A percentile compares a stretch with the other conserved stretches of the same genome.
Conservation (phyloP, 106 monocot species). For the Dioscorea dumetorum region DNA sequence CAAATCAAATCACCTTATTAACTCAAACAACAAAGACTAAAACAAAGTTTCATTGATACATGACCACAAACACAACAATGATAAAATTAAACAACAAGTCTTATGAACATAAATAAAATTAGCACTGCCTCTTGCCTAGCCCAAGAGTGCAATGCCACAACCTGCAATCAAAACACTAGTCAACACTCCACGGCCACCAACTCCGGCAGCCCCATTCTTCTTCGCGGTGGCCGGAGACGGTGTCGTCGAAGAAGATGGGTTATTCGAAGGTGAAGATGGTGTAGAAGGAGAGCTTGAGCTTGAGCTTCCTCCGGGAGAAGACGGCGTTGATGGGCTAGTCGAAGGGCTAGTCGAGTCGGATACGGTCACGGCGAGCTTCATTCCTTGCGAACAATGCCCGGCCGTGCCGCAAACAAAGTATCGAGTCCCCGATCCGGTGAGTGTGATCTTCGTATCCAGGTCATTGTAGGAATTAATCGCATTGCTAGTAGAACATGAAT, state of each 20-base stretch:
- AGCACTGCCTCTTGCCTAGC: constrained; percentile 54
- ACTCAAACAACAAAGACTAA: too few species aligned
- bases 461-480: constrained; percentile 5
- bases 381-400: constrained; percentile 37
- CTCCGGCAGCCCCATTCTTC: background rate
- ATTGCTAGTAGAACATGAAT: constrained; percentile 20
- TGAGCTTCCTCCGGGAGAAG: too few species aligned
- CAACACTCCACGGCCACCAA: constrained; percentile 3
- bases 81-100: too few species aligned
- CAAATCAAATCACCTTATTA: too few species aligned
- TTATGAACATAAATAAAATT: background rate
- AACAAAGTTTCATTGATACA: too few species aligned
- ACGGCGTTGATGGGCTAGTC: too few species aligned
- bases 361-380: constrained; percentile 35
- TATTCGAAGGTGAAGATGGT: too few species aligned
- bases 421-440: constrained; percentile 14
- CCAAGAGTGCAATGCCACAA: constrained; percentile 16
- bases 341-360: background rate
- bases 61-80: too few species aligned
- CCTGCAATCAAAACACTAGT: background rate
- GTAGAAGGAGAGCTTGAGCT: too few species aligned
- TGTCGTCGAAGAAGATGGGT: background rate
- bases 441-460: constrained; percentile 21
- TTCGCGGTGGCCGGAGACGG: background rate
- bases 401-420: constrained; percentile 57